Conservation (phyloP, 441 rosid species). For the Cnidoscolus chayamansa region DNA sequence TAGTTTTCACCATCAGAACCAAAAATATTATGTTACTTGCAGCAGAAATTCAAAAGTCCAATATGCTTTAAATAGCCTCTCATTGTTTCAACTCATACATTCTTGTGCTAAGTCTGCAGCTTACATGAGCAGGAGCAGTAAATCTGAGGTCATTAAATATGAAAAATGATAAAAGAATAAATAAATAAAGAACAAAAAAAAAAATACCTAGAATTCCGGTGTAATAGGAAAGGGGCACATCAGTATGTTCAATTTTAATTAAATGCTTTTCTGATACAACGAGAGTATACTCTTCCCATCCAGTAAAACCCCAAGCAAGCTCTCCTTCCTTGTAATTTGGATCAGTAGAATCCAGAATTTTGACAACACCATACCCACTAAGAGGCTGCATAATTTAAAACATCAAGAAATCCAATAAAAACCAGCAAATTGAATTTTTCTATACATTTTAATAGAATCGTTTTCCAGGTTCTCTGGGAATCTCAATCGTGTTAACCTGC, state of each 20-base stretch:
- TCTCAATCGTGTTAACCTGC: no score
- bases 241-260: constrained; percentile 49
- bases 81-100: background rate
- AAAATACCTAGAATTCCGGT: constrained; percentile 71
- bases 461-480: no score
- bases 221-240: constrained; percentile 74
- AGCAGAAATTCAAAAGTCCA: background rate
- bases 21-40: background rate
- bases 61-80: background rate
- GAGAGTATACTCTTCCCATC: constrained; percentile 84
- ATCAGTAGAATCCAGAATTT: constrained; percentile 64
- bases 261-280: constrained; percentile 38
- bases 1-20: background rate
- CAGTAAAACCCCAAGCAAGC: constrained; percentile 47
- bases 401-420: background rate
- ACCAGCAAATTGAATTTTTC: no score
- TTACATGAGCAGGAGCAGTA: background rate
- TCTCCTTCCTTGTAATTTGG: constrained; percentile 59
- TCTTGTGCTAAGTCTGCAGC: background rate
- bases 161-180: background rate
- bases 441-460: no score
- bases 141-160: background rate
- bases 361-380: constrained; percentile 66
- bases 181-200: background rate
- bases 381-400: constrained; percentile 45